phyloP scores from a whole-genome alignment of 2,329 filamentous ascomycete genomes.

The Teratosphaeria epicoccoides region DNA sequence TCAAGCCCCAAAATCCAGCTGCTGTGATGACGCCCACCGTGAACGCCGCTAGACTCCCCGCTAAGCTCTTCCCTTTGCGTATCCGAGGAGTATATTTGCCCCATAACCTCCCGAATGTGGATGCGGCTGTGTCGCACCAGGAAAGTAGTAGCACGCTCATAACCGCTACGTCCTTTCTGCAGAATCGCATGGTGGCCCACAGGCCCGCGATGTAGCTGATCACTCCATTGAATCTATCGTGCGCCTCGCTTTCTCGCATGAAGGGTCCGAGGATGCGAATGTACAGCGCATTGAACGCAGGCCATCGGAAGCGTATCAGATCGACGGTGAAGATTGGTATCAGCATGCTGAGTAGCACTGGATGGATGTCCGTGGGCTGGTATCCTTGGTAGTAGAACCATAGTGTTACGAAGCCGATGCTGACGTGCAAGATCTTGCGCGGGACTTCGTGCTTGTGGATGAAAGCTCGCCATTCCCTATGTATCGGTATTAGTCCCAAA shows the following conservation, averaged over 20 bases:
- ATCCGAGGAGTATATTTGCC: conserved; percentile 81
- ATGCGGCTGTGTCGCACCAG: conserved; percentile 97
- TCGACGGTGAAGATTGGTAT: conserved; percentile 78
- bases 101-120: conserved; percentile 82
- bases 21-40: conserved; percentile 73
- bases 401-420: conserved; percentile 88
- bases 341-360: conserved; percentile 68
- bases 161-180: conserved; percentile 86
- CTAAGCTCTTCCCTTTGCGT: conserved; percentile 79
- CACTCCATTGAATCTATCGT: conserved; percentile 82
- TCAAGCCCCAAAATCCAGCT: conserved; percentile 75
- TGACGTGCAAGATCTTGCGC: conserved; percentile 84
- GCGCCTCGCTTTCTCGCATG: conserved; percentile 93
- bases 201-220: conserved; percentile 92
- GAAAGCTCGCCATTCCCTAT: conserved; percentile 80
- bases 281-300: conserved; percentile 75
- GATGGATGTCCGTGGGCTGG: conserved; percentile 68
- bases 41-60: conserved; percentile 77
- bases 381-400: conserved; percentile 73
- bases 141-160: conserved; percentile 82
- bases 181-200: conserved; percentile 73
- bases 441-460: conserved; percentile 94
- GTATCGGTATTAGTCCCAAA: conserved; percentile 87
- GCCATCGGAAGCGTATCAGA: conserved; percentile 69
- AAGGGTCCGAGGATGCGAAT: conserved; percentile 74